Conservation (phyloP, 164 flowering plant genomes). For the Tinospora cordifolia region DNA sequence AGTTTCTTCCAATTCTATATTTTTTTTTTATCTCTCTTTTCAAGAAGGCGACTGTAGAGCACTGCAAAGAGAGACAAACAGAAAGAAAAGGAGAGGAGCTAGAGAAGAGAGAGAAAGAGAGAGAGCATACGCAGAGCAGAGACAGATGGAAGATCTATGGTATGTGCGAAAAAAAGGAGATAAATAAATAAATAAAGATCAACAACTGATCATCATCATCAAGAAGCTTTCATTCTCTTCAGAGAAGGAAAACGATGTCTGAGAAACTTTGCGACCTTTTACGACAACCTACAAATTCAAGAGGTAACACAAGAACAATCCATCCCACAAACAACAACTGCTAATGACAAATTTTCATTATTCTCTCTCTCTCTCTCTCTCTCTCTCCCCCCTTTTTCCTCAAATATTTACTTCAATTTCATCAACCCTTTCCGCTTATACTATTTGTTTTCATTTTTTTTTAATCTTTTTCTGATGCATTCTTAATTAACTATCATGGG, state of each 20-base stretch:
- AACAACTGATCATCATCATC: conserved; percentile 20
- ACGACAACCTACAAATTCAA: conserved; percentile 21
- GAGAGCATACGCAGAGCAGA: conserved; percentile 6
- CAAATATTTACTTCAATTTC: background rate
- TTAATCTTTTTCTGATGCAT: too few relatives aligned
- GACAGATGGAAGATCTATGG: background rate
- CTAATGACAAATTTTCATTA: conserved; percentile 15
- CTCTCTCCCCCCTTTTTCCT: background rate
- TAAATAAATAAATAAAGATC: conserved; percentile 27
- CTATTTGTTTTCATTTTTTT: background rate
- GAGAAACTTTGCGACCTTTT: conserved; percentile 47
- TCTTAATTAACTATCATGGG: background rate
- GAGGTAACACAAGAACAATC: background rate
- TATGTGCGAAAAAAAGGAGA: conserved; percentile 25
- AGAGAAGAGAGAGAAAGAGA: conserved; percentile 18
- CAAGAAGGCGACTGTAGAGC: conserved; percentile 39
- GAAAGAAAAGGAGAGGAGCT: conserved; percentile 16
- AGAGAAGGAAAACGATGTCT: conserved; percentile 68
- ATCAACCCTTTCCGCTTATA: conserved; percentile 5
- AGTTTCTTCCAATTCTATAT: background rate
- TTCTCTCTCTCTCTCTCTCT: conserved; percentile 5
- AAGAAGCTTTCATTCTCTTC: conserved; percentile 33
- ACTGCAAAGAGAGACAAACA: conserved; percentile 28
- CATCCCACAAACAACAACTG: background rate
- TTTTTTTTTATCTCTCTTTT: conserved; percentile 26